phyloP scores from a whole-genome alignment of 2,329 filamentous ascomycete genomes.

The Aspergillus eucalypticola region DNA sequence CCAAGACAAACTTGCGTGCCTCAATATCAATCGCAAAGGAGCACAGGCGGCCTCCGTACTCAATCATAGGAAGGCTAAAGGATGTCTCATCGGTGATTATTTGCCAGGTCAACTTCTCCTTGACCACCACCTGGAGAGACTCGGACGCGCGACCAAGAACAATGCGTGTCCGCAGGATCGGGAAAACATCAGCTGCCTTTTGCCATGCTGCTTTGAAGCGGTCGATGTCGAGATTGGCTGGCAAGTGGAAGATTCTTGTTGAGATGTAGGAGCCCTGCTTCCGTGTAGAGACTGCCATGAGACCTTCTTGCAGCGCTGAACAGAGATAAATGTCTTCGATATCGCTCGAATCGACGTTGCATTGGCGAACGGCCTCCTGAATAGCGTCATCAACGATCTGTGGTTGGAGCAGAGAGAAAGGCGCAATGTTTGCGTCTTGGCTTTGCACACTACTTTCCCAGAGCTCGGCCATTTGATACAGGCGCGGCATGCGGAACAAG shows the following conservation, averaged over 20 bases:
- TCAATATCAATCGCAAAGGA: neutral
- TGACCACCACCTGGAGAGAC: constrained; percentile 2
- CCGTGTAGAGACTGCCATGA: constrained; percentile 24
- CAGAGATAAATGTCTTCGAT: constrained; percentile 26
- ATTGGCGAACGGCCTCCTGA: neutral
- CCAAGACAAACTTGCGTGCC: constrained; percentile 12
- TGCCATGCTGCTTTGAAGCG: neutral
- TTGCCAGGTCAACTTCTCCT: neutral
- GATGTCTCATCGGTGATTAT: neutral
- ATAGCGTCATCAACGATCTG: neutral
- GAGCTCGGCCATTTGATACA: neutral
- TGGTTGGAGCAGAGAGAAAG: constrained; percentile 1
- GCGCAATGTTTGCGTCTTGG: neutral
- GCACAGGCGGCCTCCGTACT: constrained; percentile 9
- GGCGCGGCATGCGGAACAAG: neutral
- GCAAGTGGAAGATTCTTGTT: constrained; percentile 9
- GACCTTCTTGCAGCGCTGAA: constrained; percentile 27
- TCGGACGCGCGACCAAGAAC: neutral
- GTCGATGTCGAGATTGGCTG: constrained; percentile 12
- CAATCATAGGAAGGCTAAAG: neutral
- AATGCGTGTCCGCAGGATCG: neutral
- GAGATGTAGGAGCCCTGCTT: constrained; percentile 11
- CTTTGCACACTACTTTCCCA: neutral
- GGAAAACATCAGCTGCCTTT: neutral
- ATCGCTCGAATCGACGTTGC: neutral